Conservation (phyloP, 2,329 filamentous ascomycete species). For the Zasmidium citrigriseum region DNA sequence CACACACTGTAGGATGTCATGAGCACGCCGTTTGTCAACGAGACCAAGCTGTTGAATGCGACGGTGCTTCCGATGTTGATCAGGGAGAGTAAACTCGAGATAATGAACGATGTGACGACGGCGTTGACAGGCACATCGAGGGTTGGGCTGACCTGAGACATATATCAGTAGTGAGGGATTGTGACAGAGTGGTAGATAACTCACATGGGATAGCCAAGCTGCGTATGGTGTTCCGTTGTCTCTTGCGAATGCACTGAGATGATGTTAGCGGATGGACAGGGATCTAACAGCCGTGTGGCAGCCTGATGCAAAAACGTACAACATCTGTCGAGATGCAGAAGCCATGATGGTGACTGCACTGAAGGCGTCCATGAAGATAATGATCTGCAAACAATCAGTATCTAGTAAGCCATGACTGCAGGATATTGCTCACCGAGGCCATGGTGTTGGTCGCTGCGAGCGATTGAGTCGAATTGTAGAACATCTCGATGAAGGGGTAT, state of each 20-base stretch:
- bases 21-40: conserved; percentile 30
- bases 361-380: conserved; percentile 26
- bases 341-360: conserved; percentile 25
- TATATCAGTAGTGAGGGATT: neutral
- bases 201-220: conserved; percentile 2
- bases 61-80: conserved; percentile 40
- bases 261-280: neutral
- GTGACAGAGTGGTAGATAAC: neutral
- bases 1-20: conserved; percentile 18
- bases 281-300: neutral
- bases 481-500: conserved; percentile 27
- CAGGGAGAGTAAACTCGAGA: conserved; percentile 19
- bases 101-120: conserved; percentile 11
- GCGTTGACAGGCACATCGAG: conserved; percentile 19
- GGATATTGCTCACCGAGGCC: conserved; percentile 18
- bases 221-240: conserved; percentile 11
- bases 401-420: conserved; percentile 1
- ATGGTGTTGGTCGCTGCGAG: conserved; percentile 25
- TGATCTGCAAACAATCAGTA: conserved; percentile 18
- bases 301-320: conserved; percentile 7
- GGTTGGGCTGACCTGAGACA: conserved; percentile 6
- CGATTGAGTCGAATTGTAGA: conserved; percentile 28
- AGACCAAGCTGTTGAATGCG: conserved; percentile 43
- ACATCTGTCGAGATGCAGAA: conserved; percentile 25
- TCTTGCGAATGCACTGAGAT: conserved; percentile 5